Percentiles rank a stretch among this genome's conserved stretches.
Conservation (phyloP, 805 yeast species). For the Sugiyamaella floridensis region DNA sequence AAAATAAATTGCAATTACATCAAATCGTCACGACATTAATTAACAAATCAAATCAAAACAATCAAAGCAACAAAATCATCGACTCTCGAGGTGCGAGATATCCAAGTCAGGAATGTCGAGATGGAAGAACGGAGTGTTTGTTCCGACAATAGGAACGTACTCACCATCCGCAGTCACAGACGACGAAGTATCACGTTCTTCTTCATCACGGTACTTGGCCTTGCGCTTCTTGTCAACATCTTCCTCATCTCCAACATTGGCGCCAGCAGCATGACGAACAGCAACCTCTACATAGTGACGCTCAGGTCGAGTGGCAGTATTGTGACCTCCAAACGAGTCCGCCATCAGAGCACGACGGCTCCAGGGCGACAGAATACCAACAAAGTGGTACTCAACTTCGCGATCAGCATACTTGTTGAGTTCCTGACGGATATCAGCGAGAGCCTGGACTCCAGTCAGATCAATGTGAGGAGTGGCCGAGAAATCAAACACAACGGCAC, state of each 20-base stretch:
- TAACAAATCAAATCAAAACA: background rate
- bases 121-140: constrained; percentile 72
- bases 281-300: constrained; percentile 16
- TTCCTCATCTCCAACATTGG: constrained; percentile 4
- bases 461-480: constrained; percentile 70
- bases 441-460: constrained; percentile 69
- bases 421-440: constrained; percentile 69
- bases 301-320: constrained; percentile 30
- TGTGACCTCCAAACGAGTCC: constrained; percentile 68
- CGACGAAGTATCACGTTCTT: constrained; percentile 15
- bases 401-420: constrained; percentile 68
- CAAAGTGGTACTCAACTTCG: constrained; percentile 84
- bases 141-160: constrained; percentile 50
- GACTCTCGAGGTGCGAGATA: constrained; percentile 1
- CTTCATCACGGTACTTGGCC: constrained; percentile 16
- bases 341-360: constrained; percentile 65
- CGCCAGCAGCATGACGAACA: constrained; percentile 11
- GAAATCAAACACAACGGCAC: constrained; percentile 74
- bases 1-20: background rate
- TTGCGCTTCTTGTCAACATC: constrained; percentile 4
- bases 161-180: constrained; percentile 30
- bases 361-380: constrained; percentile 84
- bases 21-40: background rate
- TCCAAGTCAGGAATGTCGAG: constrained; percentile 56
- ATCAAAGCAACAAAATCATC: background rate